Evolutionary conservation across 2,329 filamentous ascomycete genomes (phyloP).

Genomic region (Thermothelomyces thermophilus): DNA sequence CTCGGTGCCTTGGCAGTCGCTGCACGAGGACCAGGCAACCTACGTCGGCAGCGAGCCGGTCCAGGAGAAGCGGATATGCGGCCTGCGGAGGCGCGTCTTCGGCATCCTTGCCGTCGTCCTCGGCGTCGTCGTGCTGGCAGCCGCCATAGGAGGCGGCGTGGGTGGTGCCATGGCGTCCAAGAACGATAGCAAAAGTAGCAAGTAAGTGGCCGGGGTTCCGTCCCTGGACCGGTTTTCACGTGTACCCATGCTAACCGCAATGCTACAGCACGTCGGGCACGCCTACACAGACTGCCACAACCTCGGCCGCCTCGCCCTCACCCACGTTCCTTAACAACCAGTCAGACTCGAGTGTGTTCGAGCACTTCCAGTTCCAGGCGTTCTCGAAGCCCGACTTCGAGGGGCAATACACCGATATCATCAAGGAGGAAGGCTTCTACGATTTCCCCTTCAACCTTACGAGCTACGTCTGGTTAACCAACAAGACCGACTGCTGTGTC

Average conservation of each 20-base stretch:
- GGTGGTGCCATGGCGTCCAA: constrained; percentile 18
- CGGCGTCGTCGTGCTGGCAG: constrained; percentile 20
- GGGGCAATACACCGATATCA: constrained; percentile 24
- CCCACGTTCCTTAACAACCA: constrained; percentile 22
- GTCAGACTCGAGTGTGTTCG: constrained; percentile 6
- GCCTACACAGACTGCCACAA: background rate
- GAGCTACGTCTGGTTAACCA: constrained; percentile 27
- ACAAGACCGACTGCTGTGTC: constrained; percentile 25
- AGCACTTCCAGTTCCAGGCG: constrained; percentile 29
- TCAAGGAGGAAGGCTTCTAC: constrained; percentile 23
- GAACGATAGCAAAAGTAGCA: background rate
- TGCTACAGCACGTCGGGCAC: background rate
- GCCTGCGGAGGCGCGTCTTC: constrained; percentile 21
- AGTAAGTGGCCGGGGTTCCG: background rate
- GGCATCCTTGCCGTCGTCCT: constrained; percentile 18
- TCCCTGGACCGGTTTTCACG: background rate
- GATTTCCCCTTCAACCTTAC: constrained; percentile 19
- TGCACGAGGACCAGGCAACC: constrained; percentile 6
- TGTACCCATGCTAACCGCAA: background rate
- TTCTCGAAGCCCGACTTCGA: constrained; percentile 25
- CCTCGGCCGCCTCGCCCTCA: constrained; percentile 7
- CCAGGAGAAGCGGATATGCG: constrained; percentile 19
- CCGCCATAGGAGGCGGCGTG: constrained; percentile 24
- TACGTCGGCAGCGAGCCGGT: constrained; percentile 10
- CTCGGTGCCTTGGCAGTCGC: constrained; percentile 20